Evolutionary conservation across 2,329 filamentous ascomycete species (phyloP).

Genomic region (Penicillium sp.): DNA sequence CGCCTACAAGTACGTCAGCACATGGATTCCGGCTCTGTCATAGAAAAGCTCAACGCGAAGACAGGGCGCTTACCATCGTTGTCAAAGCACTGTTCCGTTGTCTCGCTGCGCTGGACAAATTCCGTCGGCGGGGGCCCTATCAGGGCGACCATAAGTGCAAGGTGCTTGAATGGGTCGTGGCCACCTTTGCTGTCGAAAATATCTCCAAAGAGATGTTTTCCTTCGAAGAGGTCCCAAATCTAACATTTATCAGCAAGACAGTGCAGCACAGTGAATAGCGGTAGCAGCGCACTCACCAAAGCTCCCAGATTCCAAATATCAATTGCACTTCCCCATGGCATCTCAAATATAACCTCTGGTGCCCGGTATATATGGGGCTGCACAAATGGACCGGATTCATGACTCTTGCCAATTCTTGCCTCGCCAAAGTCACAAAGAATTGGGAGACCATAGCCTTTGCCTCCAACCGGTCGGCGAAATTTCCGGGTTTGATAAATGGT

Average conservation of each 20-base stretch:
- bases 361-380: slow-evolving; percentile 38
- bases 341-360: slow-evolving; percentile 48
- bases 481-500: slow-evolving; percentile 5
- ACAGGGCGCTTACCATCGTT: slow-evolving; percentile 16
- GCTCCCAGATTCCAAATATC: slow-evolving; percentile 54
- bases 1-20: slow-evolving; percentile 17
- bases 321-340: slow-evolving; percentile 46
- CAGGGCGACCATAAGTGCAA: slow-evolving; percentile 27
- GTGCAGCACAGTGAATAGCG: not conserved
- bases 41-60: not conserved
- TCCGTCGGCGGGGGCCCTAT: slow-evolving; percentile 26
- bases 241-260: slow-evolving; percentile 1
- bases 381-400: too few relatives aligned
- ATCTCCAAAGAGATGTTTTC: slow-evolving; percentile 1
- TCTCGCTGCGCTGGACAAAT: slow-evolving; percentile 29
- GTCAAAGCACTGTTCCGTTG: slow-evolving; percentile 28
- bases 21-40: not conserved
- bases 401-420: slow-evolving; percentile 38
- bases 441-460: too few relatives aligned
- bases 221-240: slow-evolving; percentile 3
- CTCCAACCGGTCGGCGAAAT: slow-evolving; percentile 31
- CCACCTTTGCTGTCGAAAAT: slow-evolving; percentile 6
- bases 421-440: slow-evolving; percentile 41
- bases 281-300: slow-evolving; percentile 46
- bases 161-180: slow-evolving; percentile 28